Evolutionary conservation across 371 early-diverging fungal genomes (phyloP).

Genomic region (Lichtheimia ramosa): DNA sequence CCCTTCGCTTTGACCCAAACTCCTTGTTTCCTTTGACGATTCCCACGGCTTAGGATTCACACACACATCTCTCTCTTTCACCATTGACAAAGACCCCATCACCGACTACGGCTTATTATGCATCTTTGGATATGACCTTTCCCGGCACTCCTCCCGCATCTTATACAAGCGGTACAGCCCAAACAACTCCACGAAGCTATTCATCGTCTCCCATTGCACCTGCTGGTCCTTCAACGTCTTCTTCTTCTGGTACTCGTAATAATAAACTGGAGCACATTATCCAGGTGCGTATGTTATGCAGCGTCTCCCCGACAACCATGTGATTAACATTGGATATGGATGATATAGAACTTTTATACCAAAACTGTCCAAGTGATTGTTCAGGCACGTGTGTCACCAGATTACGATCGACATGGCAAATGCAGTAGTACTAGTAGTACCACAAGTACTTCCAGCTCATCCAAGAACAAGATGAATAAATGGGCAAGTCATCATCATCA

Average conservation of each 20-base stretch:
- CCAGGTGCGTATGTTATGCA: constrained; percentile 14
- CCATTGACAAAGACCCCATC: too few species aligned
- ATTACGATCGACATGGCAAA: constrained; percentile 4
- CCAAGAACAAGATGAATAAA: constrained; percentile 21
- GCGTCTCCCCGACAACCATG: too few species aligned
- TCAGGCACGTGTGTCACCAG: constrained; percentile 31
- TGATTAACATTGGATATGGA: too few species aligned
- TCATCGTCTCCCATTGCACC: constrained; percentile 14
- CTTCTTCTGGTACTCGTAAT: constrained; percentile 17
- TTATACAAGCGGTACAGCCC: not conserved
- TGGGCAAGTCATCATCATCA: constrained; percentile 14
- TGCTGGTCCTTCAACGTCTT: constrained; percentile 6
- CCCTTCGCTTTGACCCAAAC: too few species aligned
- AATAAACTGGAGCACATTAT: constrained; percentile 29
- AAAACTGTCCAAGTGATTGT: constrained; percentile 54
- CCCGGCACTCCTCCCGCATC: constrained; percentile 13
- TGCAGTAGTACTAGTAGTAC: constrained; percentile 6
- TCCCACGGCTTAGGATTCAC: too few species aligned
- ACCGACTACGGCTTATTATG: constrained; percentile 4
- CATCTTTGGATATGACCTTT: constrained; percentile 5
- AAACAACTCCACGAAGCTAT: constrained; percentile 12
- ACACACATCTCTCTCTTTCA: too few species aligned
- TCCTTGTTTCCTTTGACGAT: too few species aligned
- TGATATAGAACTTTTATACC: constrained; percentile 38
- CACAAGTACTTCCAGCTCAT: constrained; percentile 2